phyloP scores from a whole-genome alignment of 129 eudicot genomes.

The Arctium minus region DNA sequence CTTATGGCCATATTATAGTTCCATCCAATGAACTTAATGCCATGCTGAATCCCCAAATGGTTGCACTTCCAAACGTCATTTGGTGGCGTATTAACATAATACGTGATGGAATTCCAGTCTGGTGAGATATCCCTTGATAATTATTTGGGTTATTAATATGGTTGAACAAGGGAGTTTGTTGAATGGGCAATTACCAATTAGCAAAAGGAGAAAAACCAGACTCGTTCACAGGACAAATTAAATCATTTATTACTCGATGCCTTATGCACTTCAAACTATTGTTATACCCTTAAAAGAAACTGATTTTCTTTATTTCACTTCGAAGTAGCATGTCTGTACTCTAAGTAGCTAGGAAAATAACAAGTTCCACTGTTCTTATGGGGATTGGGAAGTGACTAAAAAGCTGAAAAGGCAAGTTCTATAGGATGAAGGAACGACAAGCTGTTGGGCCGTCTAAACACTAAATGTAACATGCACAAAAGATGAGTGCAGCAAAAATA shows the following conservation, averaged over 20 bases:
- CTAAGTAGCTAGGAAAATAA: not conserved
- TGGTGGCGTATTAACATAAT: not conserved
- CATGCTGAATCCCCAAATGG: not conserved
- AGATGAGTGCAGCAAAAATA: not conserved
- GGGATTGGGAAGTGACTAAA: not conserved
- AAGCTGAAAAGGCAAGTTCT: not conserved
- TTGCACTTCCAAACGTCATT: not conserved
- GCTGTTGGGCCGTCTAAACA: not conserved
- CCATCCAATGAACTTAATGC: not conserved
- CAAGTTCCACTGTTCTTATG: not conserved
- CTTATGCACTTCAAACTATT: not conserved
- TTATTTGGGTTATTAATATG: not conserved
- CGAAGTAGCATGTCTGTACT: not conserved
- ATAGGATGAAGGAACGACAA: not conserved
- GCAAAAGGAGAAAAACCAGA: not conserved
- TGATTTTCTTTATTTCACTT: not conserved
- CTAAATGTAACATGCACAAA: not conserved
- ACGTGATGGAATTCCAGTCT: not conserved
- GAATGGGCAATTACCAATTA: not conserved
- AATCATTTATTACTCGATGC: not conserved
- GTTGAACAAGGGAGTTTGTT: not conserved
- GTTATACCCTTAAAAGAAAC: not conserved
- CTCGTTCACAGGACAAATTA: not conserved
- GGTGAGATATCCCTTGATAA: not conserved
- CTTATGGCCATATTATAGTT: not conserved